Evolutionary conservation across 2,329 filamentous ascomycete species (phyloP), one percentile per base, ranked within the genome.

Genomic region (Aphanocladium album): DNA sequence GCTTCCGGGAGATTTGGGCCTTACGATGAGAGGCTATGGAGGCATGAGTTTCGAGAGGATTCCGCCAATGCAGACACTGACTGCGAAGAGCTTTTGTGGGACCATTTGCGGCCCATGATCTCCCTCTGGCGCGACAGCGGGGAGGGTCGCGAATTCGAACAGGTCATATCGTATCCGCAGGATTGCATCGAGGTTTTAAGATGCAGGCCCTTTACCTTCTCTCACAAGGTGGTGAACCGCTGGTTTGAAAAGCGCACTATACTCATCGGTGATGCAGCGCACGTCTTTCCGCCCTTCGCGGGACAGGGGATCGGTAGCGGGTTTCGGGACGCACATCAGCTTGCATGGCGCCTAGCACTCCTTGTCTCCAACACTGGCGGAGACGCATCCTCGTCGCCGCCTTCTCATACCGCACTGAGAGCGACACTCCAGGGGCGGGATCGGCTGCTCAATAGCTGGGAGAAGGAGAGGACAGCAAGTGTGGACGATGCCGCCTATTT

Each of bases 201-300:
- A 5, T 81, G 74, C 16, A 65, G 77, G 16, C 78, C 78, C 11
- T 67, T 66, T 46, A 67, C 64, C 0, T 82, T 81, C 63, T 71
- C 75, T 0, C 75, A 76, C 21, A 73, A 76, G 60, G 75, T 75
- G 47, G 78, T 77, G 61, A 80, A 82, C 61, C 72, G 69, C 43
- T 83, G 80, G 80, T 72, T 73, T n/a, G 64, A 71, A 11, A 70
- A 69, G 8, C 69, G 74, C 5, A 75, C 74, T 0, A 71, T 80
- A 30, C 67, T 82, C 0, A 76, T 74, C 47, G 79, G 80, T 16
- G 79, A 82, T 64, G 73, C 80, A 8, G 79, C 79, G 3, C 79
- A 82, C 65, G 80, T 82, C 6, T 81, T 82, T 62, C 80, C 79
- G 5, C 79, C 80, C 2, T 81, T 75, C 61, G 73, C 70, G 5